These are phyloP conservation scores for Lentinus tigrinus DNA, from an alignment of 768 basidiomycete species.

Conservation along the genomic window DNA sequence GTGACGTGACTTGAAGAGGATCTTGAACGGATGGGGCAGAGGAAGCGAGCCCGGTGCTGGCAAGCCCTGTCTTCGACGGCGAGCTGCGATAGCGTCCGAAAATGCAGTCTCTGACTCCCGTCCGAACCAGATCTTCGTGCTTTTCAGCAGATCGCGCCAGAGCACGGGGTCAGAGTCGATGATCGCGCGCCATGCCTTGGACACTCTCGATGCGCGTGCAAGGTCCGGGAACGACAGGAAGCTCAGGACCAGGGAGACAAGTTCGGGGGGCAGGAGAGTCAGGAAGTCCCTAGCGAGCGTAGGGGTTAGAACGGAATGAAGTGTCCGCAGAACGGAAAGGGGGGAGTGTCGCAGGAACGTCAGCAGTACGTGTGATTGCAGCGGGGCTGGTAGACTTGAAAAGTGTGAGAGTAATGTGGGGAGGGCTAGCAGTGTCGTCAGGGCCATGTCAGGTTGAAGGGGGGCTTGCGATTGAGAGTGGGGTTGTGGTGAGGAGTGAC, in stretches of 20 bases:
- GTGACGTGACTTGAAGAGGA: constrained; percentile 88
- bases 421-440: constrained; percentile 84
- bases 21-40: constrained; percentile 85
- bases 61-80: constrained; percentile 45
- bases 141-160: constrained; percentile 85
- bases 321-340: constrained; percentile 83
- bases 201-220: constrained; percentile 85
- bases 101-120: constrained; percentile 82
- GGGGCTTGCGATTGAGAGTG: constrained; percentile 49
- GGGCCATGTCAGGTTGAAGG: constrained; percentile 75
- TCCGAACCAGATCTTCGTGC: constrained; percentile 87
- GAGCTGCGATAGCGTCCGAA: constrained; percentile 65
- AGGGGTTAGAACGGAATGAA: constrained; percentile 86
- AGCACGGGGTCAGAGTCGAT: constrained; percentile 89
- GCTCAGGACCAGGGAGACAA: constrained; percentile 85
- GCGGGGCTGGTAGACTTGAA: constrained; percentile 68
- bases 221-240: constrained; percentile 82
- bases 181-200: constrained; percentile 85
- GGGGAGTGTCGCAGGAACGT: constrained; percentile 91
- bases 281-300: constrained; percentile 95
- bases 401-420: constrained; percentile 83
- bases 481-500: constrained; percentile 66
- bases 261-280: constrained; percentile 86
- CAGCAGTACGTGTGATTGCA: constrained; percentile 93
- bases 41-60: constrained; percentile 52